These are phyloP conservation scores for Arthrobotrys sphaeroides DNA, from an alignment of 2,329 filamentous ascomycete species.

Conservation along the genomic window DNA sequence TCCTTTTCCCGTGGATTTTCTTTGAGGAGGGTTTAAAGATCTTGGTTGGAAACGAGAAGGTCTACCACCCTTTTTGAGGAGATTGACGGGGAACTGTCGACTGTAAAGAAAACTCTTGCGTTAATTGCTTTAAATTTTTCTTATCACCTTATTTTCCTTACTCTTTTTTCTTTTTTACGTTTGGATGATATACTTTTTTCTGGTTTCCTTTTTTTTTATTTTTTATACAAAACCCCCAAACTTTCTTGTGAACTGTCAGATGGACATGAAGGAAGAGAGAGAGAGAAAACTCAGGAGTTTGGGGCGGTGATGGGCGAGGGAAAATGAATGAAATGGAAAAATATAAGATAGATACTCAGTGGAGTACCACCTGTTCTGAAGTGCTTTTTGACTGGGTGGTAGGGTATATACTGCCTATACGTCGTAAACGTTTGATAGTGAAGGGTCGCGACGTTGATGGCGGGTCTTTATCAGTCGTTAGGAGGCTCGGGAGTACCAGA, in stretches of 20 bases:
- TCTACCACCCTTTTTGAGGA: no score
- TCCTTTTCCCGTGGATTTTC: conserved; percentile 2
- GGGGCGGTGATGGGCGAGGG: background rate
- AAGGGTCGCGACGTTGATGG: no score
- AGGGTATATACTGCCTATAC: no score
- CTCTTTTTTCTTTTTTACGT: background rate
- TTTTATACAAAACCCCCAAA: background rate
- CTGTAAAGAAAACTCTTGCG: conserved; percentile 45
- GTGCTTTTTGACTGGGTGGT: no score
- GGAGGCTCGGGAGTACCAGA: no score
- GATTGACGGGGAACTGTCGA: conserved; percentile 15
- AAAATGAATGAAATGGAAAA: conserved; percentile 28
- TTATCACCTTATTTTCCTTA: conserved; percentile 2
- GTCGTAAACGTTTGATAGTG: no score
- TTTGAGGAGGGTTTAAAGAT: background rate
- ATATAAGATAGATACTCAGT: background rate
- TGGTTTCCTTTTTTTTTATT: background rate
- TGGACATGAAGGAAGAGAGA: conserved; percentile 19
- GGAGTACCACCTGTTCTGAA: no score
- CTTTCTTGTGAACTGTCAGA: conserved; percentile 15
- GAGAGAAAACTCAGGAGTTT: conserved; percentile 19
- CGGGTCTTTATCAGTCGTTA: no score
- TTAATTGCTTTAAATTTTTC: conserved; percentile 3
- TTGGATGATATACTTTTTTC: conserved; percentile 8
- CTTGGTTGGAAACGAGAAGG: background rate